These are phyloP conservation scores for Candida frijolesensis DNA, from an alignment of 1,139 yeast species.

Conservation along the genomic window DNA sequence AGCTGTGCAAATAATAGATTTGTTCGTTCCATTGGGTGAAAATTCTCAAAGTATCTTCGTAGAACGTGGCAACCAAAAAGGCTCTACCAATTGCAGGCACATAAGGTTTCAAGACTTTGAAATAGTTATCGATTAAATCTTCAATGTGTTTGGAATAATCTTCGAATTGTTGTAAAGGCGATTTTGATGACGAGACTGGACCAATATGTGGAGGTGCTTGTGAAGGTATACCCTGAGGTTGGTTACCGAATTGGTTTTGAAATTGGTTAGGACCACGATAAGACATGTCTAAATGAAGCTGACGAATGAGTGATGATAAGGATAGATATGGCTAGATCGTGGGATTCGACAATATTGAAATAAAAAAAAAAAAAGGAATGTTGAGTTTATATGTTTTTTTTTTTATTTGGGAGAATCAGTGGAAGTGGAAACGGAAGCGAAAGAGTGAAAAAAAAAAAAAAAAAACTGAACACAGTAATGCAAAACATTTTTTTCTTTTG, in stretches of 20 bases:
- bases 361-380: background rate
- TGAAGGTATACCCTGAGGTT: constrained; percentile 16
- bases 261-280: constrained; percentile 40
- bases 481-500: background rate
- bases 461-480: constrained; percentile 7
- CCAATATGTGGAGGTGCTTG: constrained; percentile 25
- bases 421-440: no score
- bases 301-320: background rate
- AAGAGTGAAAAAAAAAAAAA: background rate
- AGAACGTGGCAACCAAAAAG: constrained; percentile 90
- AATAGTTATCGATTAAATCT: constrained; percentile 46
- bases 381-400: constrained; percentile 2
- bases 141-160: constrained; percentile 47
- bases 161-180: constrained; percentile 47
- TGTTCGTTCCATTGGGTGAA: constrained; percentile 91
- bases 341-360: background rate
- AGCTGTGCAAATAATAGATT: constrained; percentile 77
- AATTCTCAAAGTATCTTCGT: constrained; percentile 87
- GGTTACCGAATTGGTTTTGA: constrained; percentile 29
- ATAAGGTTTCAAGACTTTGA: constrained; percentile 63
- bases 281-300: constrained; percentile 23
- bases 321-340: background rate
- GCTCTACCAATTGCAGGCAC: constrained; percentile 88
- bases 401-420: background rate
- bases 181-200: constrained; percentile 25